Evolutionary conservation across 2,329 filamentous ascomycete genomes (phyloP).

Genomic region (Kalmusia sp.): DNA sequence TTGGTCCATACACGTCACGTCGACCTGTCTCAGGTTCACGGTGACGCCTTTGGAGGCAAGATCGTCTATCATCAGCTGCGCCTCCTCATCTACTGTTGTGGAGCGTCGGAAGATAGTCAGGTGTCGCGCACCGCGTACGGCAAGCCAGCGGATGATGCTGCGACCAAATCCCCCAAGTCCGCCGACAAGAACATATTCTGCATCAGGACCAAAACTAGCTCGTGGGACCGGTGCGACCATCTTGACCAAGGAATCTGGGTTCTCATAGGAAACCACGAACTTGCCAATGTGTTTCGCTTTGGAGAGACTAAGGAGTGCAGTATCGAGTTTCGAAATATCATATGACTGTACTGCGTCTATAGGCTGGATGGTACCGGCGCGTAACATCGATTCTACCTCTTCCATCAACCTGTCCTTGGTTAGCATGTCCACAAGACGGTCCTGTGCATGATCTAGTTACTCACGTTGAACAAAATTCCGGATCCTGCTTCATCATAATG

Average conservation of each 20-base stretch:
- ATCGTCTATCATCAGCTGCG: neutral
- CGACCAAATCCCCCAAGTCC: slow-evolving; percentile 22
- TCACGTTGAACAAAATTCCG: too few relatives aligned
- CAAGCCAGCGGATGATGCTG: slow-evolving; percentile 19
- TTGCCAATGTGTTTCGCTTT: slow-evolving; percentile 19
- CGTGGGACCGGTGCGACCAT: neutral
- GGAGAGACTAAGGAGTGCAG: slow-evolving; percentile 11
- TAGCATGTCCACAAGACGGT: too few relatives aligned
- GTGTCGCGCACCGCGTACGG: slow-evolving; percentile 16
- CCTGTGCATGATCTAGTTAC: too few relatives aligned
- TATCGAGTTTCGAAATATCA: slow-evolving; percentile 8
- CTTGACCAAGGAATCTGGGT: slow-evolving; percentile 1
- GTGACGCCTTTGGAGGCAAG: neutral
- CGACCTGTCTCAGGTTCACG: neutral
- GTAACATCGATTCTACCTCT: too few relatives aligned
- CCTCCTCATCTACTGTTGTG: neutral
- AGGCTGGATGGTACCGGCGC: too few relatives aligned
- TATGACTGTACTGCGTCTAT: neutral
- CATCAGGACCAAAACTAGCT: slow-evolving; percentile 11
- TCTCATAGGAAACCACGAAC: slow-evolving; percentile 11
- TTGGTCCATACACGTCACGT: slow-evolving; percentile 5
- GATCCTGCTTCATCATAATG: too few relatives aligned
- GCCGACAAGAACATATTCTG: slow-evolving; percentile 21
- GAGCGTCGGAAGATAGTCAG: slow-evolving; percentile 15
- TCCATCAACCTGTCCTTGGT: too few relatives aligned